These are phyloP conservation scores for Simplicillium sp. DNA, from an alignment of 2,329 filamentous ascomycete genomes.

Conservation along the genomic window DNA sequence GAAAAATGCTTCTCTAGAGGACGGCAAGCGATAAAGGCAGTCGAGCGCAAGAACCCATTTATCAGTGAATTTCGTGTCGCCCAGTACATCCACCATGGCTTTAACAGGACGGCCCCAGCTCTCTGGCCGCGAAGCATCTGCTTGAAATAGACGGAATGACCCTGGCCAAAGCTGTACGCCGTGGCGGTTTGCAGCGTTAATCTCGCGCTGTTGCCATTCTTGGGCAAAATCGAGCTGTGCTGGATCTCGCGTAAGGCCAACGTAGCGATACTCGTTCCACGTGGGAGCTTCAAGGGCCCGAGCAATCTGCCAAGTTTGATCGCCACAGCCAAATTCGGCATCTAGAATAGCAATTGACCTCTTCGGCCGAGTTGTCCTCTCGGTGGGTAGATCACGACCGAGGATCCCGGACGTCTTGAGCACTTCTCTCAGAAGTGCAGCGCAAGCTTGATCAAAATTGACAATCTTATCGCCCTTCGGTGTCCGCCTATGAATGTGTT, in stretches of 20 bases:
- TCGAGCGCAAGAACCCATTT: slow-evolving; percentile 45
- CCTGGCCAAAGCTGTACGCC: slow-evolving; percentile 5
- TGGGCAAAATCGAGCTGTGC: slow-evolving; percentile 30
- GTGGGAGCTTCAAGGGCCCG: slow-evolving; percentile 12
- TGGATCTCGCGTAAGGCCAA: slow-evolving; percentile 41
- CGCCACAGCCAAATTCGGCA: slow-evolving; percentile 49
- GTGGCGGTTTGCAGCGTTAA: slow-evolving; percentile 4
- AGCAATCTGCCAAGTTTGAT: slow-evolving; percentile 40
- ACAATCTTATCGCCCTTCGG: slow-evolving; percentile 18
- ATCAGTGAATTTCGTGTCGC: slow-evolving; percentile 16
- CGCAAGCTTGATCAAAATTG: slow-evolving; percentile 35
- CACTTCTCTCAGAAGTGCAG: slow-evolving; percentile 33
- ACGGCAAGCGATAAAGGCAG: slow-evolving; percentile 46
- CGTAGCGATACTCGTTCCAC: slow-evolving; percentile 29
- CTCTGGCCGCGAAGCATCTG: slow-evolving; percentile 36
- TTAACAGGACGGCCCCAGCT: slow-evolving; percentile 24
- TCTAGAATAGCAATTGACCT: slow-evolving; percentile 32
- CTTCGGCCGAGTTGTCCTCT: slow-evolving; percentile 4
- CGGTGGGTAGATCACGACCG: slow-evolving; percentile 8
- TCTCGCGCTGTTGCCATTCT: slow-evolving; percentile 16
- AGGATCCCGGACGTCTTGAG: slow-evolving; percentile 35
- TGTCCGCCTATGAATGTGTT: slow-evolving; percentile 16
- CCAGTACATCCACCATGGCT: slow-evolving; percentile 16
- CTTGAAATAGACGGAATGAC: slow-evolving; percentile 31
- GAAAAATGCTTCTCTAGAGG: slow-evolving; percentile 38